Evolutionary conservation across 2,329 filamentous ascomycete genomes (phyloP), one percentile per base, ranked within the genome.

Genomic region (Acrocalymma vagum): DNA sequence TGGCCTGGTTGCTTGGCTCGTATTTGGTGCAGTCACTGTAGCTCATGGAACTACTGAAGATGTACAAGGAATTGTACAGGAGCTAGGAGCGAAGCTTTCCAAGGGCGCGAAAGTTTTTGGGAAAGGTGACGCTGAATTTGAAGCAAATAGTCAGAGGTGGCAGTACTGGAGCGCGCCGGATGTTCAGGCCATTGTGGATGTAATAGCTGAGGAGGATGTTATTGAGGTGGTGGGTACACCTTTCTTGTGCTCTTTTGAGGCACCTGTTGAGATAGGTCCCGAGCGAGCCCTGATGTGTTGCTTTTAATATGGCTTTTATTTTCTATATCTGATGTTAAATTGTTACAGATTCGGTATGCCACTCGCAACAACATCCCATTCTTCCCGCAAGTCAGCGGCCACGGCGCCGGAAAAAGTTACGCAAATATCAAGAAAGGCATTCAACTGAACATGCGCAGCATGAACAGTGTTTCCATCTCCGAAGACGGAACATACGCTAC

Each of bases 401-500:
- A 2, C 71, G 73, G 55, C 64, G 67, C 1, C 69, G 56, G 42
- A 49, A 52, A 1, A 57, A 43, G 1, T 60, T 61, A 4, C 39
- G 58, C 49, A 5, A 35, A 38, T 0, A 22, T 69, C 0, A 30
- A 56, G 3, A 50, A 54, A 31, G 68, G 65, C 2, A 45, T 71
- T 8, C 48, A 63, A 15, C 60, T 71, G 29, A 65, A 69, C 14
- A 39, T 71, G 22, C 55, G 60, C 27, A 43, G 48, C 13, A 41
- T 72, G 16, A 64, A 67, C 6, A 47, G 29, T 9, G 42, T 63
- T 4, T 29, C 34, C 1, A 32, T 71, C 3, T 40, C 67, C 28
- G 17, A 16, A 3, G 22, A 27, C 1, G 53, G 51, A 2, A 55
- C 44, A 3, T 65, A 53, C 6, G 45, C 64, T 13, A 63, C 49